Percentiles rank a stretch among this genome's conserved stretches.
These are phyloP conservation scores for Cucurbita pepo DNA, from an alignment of 306 rosid species.

Conservation along the genomic window DNA sequence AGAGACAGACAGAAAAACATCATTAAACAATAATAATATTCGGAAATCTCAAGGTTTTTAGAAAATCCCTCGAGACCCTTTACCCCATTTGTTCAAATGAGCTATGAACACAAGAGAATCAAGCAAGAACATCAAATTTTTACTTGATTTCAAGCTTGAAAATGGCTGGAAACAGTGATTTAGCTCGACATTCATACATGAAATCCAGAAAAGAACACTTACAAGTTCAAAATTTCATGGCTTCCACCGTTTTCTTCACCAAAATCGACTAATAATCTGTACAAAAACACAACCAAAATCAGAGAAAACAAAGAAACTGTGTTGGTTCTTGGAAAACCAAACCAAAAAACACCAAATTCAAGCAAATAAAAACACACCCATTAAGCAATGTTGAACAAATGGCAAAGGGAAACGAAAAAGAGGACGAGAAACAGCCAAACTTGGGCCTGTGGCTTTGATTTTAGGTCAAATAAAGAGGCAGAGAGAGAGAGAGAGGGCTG, in stretches of 20 bases:
- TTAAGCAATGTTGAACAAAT: neutral
- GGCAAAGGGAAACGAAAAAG: neutral
- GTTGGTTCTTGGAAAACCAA: neutral
- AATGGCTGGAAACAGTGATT: neutral
- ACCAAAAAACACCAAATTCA: neutral
- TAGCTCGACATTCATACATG: neutral
- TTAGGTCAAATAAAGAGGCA: neutral
- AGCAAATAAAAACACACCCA: constrained; percentile 4
- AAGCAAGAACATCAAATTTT: neutral
- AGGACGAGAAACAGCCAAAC: neutral
- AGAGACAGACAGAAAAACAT: constrained; percentile 4
- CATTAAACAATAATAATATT: constrained; percentile 8
- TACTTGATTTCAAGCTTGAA: neutral
- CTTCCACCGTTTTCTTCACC: neutral
- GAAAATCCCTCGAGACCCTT: neutral
- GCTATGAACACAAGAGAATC: neutral
- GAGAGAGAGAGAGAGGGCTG: no score
- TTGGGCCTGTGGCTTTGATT: neutral
- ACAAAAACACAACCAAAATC: neutral
- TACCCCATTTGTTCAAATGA: neutral
- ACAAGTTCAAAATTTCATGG: neutral
- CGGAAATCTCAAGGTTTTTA: neutral
- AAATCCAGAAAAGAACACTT: neutral
- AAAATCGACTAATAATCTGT: neutral
- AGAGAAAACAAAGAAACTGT: neutral